Conservation (phyloP, 257 asterid species). For the Henckelia pumila region DNA sequence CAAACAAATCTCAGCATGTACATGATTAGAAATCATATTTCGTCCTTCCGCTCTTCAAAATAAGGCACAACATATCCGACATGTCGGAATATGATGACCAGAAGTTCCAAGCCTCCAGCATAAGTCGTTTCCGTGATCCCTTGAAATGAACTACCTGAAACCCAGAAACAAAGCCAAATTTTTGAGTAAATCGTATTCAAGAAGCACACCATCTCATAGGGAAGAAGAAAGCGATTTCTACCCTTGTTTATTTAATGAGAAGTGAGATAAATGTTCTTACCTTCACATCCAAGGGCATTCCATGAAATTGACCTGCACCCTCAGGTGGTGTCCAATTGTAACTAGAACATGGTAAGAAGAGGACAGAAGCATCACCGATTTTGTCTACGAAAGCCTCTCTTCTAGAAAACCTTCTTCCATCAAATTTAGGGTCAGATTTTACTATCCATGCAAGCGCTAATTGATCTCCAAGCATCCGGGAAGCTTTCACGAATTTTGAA, state of each 20-base stretch:
- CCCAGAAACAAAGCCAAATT: slow-evolving; percentile 21
- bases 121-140: slow-evolving; percentile 91
- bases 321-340: slow-evolving; percentile 99
- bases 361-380: slow-evolving; percentile 56
- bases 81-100: slow-evolving; percentile 44
- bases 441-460: slow-evolving; percentile 90
- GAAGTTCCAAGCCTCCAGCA: slow-evolving; percentile 93
- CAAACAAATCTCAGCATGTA: background rate
- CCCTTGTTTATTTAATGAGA: background rate
- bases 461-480: slow-evolving; percentile 97
- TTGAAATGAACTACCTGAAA: slow-evolving; percentile 89
- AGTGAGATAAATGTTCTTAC: slow-evolving; percentile 31
- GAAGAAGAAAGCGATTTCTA: background rate
- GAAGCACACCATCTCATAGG: slow-evolving; percentile 7
- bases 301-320: slow-evolving; percentile 97
- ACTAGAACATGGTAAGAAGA: slow-evolving; percentile 75
- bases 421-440: slow-evolving; percentile 56
- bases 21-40: slow-evolving; percentile 66
- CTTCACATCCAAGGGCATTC: slow-evolving; percentile 97
- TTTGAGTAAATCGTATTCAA: slow-evolving; percentile 8
- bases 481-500: slow-evolving; percentile 73
- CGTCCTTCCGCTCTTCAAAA: slow-evolving; percentile 81
- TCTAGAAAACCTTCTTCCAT: slow-evolving; percentile 47
- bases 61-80: slow-evolving; percentile 82
- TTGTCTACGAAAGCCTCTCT: slow-evolving; percentile 59